Evolutionary conservation across 73 alveolate genomes (phyloP).

Genomic region (Paramecium sonneborni): DNA sequence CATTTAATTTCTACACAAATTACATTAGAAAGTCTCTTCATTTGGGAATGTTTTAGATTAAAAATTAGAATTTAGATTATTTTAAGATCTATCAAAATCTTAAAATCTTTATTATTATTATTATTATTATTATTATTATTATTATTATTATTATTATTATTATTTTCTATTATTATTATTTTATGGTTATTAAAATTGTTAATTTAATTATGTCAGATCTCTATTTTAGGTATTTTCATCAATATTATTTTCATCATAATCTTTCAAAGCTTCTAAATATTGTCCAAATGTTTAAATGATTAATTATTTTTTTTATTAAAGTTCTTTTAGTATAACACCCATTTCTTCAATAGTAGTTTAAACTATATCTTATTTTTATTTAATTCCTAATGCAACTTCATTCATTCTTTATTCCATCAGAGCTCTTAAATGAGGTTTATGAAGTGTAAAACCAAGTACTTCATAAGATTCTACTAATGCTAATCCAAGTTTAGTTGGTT

Average conservation of each 20-base stretch:
- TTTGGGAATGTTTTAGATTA: background rate
- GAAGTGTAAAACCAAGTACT: conserved; percentile 86
- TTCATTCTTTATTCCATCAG: conserved; percentile 95
- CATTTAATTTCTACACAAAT: conserved; percentile 70
- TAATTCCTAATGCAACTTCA: conserved; percentile 85
- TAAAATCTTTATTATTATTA: background rate
- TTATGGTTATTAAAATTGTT: background rate
- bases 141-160: background rate
- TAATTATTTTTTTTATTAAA: conserved; percentile 63
- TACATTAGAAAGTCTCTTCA: conserved; percentile 61
- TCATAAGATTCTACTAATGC: conserved; percentile 94
- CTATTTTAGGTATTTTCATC: conserved; percentile 40
- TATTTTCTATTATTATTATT: background rate
- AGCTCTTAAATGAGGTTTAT: conserved; percentile 95
- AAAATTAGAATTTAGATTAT: background rate
- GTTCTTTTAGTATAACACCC: conserved; percentile 78
- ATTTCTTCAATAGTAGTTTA: conserved; percentile 80
- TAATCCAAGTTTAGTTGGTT: conserved; percentile 96
- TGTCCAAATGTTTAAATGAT: conserved; percentile 67
- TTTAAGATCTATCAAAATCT: background rate
- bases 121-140: background rate
- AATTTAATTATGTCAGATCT: background rate
- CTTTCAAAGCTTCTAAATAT: conserved; percentile 71
- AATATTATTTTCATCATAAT: conserved; percentile 66
- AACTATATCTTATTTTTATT: conserved; percentile 79